These are phyloP conservation scores for Bipolaris oryzae DNA, from an alignment of 2,329 filamentous ascomycete species.

Conservation along the genomic window DNA sequence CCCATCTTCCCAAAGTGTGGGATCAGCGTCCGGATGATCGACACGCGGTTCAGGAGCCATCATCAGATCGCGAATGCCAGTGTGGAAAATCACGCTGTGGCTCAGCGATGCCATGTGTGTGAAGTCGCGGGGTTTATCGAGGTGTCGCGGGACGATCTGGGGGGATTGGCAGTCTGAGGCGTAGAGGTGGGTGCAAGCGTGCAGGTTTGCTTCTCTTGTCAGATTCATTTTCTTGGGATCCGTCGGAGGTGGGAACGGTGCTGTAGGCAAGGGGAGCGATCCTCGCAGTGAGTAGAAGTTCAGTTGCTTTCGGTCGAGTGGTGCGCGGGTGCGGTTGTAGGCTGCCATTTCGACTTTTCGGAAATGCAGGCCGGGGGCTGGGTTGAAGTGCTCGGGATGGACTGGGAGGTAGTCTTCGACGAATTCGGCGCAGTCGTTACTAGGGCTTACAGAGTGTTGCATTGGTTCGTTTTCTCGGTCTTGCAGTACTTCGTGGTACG, in stretches of 20 bases:
- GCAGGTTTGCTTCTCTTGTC: conserved; percentile 55
- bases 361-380: not conserved
- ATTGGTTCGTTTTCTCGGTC: not conserved
- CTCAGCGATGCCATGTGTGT: conserved; percentile 41
- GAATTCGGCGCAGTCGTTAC: not conserved
- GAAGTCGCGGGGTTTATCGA: conserved; percentile 31
- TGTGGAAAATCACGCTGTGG: conserved; percentile 45
- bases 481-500: conserved; percentile 38
- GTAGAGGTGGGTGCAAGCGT: conserved; percentile 64
- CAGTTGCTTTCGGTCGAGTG: not conserved
- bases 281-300: not conserved
- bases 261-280: not conserved
- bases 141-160: conserved; percentile 58
- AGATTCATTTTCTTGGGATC: not conserved
- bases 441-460: not conserved
- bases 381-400: not conserved
- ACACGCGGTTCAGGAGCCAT: conserved; percentile 13
- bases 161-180: conserved; percentile 63
- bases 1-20: not conserved
- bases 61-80: conserved; percentile 32
- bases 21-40: not conserved
- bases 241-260: not conserved
- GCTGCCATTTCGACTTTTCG: not conserved
- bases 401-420: not conserved
- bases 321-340: not conserved